Evolutionary conservation across 2,329 filamentous ascomycete genomes (phyloP).

Genomic region (Aphanoascus verrucosus): DNA sequence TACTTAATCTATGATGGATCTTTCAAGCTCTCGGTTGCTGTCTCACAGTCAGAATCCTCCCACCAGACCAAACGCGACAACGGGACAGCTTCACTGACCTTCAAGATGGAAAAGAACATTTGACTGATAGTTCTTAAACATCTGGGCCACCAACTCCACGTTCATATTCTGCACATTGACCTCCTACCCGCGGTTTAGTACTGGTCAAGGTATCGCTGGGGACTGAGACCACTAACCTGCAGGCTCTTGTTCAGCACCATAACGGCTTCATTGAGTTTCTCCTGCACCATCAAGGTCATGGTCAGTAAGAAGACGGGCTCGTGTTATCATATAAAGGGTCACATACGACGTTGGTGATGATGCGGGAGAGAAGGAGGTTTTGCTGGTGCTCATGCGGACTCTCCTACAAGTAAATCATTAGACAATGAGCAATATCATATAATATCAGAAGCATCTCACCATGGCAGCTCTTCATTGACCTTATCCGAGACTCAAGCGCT

Average conservation of each 20-base stretch:
- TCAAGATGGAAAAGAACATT: slow-evolving; percentile 96
- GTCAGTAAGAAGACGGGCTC: background rate
- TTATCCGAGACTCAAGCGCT: background rate
- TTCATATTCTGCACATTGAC: slow-evolving; percentile 99
- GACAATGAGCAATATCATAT: background rate
- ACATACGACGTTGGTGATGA: slow-evolving; percentile 93
- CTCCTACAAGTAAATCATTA: slow-evolving; percentile 48
- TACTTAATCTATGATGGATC: slow-evolving; percentile 11
- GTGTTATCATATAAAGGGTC: background rate
- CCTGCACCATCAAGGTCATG: slow-evolving; percentile 46
- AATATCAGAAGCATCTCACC: background rate
- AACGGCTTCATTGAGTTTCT: slow-evolving; percentile 93
- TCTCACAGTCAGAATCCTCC: background rate
- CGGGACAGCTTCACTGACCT: slow-evolving; percentile 47
- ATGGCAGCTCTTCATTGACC: background rate
- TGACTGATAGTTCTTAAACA: slow-evolving; percentile 99
- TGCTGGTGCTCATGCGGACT: slow-evolving; percentile 97
- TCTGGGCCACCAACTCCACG: slow-evolving; percentile 91
- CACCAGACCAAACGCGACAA: background rate
- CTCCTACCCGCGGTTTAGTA: slow-evolving; percentile 48
- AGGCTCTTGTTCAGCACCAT: slow-evolving; percentile 87
- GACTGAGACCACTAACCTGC: slow-evolving; percentile 47
- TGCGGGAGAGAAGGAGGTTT: slow-evolving; percentile 80
- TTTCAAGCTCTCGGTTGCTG: slow-evolving; percentile 14
- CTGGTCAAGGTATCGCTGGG: background rate